These are phyloP conservation scores for Ganoderma leucocontextum DNA, from an alignment of 1,284 basidiomycete genomes.

Conservation along the genomic window DNA sequence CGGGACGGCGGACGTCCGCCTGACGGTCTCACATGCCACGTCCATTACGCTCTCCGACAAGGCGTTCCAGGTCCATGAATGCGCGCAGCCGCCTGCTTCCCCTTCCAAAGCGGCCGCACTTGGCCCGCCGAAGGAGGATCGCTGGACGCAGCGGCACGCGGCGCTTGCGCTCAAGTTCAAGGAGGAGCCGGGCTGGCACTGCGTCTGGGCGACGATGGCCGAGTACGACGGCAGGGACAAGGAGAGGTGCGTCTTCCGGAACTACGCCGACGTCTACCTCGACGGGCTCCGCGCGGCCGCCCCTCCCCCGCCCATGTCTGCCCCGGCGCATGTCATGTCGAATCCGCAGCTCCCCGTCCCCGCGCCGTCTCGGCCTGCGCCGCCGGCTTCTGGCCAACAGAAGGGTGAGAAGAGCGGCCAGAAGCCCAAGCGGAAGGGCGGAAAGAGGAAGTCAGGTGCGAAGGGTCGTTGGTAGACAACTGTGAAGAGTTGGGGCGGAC, in stretches of 20 bases:
- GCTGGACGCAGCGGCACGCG: conserved; percentile 66
- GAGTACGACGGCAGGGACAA: conserved; percentile 51
- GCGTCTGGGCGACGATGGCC: conserved; percentile 66
- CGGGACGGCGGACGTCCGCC: conserved; percentile 46
- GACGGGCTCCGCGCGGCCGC: conserved; percentile 31
- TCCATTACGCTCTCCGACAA: conserved; percentile 63
- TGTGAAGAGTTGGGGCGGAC: background rate
- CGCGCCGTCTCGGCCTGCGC: conserved; percentile 4
- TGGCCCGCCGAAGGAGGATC: conserved; percentile 38
- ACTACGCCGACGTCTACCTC: conserved; percentile 66
- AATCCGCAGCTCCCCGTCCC: conserved; percentile 10
- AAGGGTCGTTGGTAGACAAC: background rate
- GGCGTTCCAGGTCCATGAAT: conserved; percentile 49
- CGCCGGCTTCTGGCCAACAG: conserved; percentile 4
- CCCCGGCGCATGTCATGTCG: conserved; percentile 8
- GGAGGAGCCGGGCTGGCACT: conserved; percentile 60
- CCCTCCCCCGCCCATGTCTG: conserved; percentile 3
- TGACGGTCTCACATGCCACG: conserved; percentile 60
- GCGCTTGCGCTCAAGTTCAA: conserved; percentile 57
- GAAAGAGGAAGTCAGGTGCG: conserved; percentile 21
- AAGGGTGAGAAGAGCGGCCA: conserved; percentile 15
- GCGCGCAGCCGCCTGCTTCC: background rate
- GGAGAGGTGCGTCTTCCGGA: conserved; percentile 60
- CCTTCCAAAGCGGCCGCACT: conserved; percentile 5
- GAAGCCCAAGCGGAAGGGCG: conserved; percentile 24